Evolutionary conservation across 2,329 filamentous ascomycete genomes (phyloP).

Genomic region (Elsinoe australis): DNA sequence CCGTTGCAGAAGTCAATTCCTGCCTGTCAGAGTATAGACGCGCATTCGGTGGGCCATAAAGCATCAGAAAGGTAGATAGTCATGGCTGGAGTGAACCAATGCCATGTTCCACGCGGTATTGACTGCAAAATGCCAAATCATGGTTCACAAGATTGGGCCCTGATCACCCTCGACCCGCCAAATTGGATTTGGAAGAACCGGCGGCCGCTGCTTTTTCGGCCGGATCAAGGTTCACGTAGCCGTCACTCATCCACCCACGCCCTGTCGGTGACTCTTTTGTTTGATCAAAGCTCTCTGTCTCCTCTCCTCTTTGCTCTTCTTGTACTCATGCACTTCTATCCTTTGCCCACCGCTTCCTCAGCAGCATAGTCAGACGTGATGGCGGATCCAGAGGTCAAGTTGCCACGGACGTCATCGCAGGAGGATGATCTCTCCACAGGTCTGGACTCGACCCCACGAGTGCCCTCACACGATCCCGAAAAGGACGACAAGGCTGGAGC

Average conservation of each 20-base stretch:
- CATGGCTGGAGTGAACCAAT: too few species aligned
- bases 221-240: too few species aligned
- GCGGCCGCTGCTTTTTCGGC: conserved; percentile 9
- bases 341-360: not conserved
- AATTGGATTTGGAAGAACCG: conserved; percentile 10
- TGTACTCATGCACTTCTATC: not conserved
- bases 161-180: conserved; percentile 5
- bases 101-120: too few species aligned
- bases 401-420: conserved; percentile 25
- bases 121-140: not conserved
- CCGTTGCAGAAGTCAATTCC: too few species aligned
- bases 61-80: too few species aligned
- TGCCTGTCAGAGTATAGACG: too few species aligned
- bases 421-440: conserved; percentile 14
- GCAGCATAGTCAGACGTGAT: conserved; percentile 23
- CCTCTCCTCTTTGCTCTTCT: not conserved
- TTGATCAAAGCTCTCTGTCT: too few species aligned
- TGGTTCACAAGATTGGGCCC: not conserved
- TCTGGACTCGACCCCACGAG: conserved; percentile 3
- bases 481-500: not conserved
- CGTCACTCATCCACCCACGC: too few species aligned
- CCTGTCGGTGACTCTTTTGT: too few species aligned
- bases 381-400: conserved; percentile 33
- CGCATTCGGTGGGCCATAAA: too few species aligned
- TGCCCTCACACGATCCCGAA: not conserved